Base-by-base conservation (phyloP, 345 rosid species). In the Carallia pectinifolia region DNA sequence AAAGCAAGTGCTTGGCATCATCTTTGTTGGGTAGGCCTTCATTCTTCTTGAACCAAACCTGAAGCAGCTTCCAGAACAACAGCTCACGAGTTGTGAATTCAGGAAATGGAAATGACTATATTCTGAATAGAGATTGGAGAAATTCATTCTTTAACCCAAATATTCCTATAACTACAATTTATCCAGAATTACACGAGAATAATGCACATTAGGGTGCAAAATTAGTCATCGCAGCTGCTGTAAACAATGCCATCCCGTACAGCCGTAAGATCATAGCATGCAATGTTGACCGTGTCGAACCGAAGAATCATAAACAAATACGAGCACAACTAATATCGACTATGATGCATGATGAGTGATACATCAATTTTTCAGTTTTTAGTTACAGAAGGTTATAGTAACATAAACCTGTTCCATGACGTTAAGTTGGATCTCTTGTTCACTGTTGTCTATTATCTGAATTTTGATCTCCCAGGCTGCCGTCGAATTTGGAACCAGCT, bases 401-500 rank as follows among this genome's bases (percentile, higher is more conserved):
- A 54, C 64, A 63, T 48, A 53, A 66, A 61, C 70, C 67, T 73
- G n/a, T 61, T 69, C 48, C 48, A 40, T 60, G 18, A 10, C 23
- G 34, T 48, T 17, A 54, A 6, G 53, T 69, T 56, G 64, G 62
- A 54, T 68, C 30, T 40, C 71, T 58, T 74, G 75, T 79, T 31
- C 64, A 23, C 53, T 71, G 48, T 50, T 74, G 75, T 68, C 69
- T 73, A 58, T 77, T 76, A 73, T 86, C 87, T 54, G 88, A 67
- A 65, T 70, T 85, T 80, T 80, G 83, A 62, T 86, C 87, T 52
- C 80, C 82, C 62, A 55, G 70, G 75, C 77, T 73, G 74, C 66
- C 67, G 53, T 72, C 82, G 69, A 76, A 81, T 69, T 81, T 78
- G 55, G 59, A 66, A 52, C 69, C 74, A 68, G 71, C 86, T 9